A percentile compares a stretch with the other conserved stretches of the same genome.
phyloP scores from a whole-genome alignment of 2,329 filamentous ascomycete species.

The Rhynchosporium graminicola region DNA sequence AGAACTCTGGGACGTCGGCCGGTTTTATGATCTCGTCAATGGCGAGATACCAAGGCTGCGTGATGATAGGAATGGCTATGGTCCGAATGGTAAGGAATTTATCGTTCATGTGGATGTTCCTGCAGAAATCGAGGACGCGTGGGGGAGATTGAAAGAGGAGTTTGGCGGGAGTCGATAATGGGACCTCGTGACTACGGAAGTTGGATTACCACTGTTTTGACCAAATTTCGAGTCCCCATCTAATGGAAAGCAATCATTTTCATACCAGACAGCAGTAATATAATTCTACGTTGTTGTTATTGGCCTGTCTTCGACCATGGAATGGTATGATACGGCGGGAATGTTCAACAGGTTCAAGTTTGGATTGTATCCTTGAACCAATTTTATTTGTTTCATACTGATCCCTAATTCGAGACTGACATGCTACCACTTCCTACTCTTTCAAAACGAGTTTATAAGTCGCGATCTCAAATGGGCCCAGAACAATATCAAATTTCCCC shows the following conservation, averaged over 20 bases:
- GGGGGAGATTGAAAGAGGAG: conserved; percentile 10
- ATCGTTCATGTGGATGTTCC: conserved; percentile 48
- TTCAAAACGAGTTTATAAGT: conserved; percentile 62
- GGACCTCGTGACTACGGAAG: no score
- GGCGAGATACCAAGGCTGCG: conserved; percentile 48
- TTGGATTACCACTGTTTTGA: no score
- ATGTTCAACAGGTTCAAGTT: no score
- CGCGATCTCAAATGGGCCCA: conserved; percentile 83
- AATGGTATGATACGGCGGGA: no score
- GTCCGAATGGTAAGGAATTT: conserved; percentile 46
- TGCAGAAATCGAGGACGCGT: conserved; percentile 15
- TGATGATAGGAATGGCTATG: conserved; percentile 47
- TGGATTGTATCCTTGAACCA: no score
- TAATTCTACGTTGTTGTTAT: no score
- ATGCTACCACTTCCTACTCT: neutral
- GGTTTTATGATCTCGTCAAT: conserved; percentile 46
- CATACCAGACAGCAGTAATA: no score
- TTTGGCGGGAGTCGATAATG: conserved; percentile 13
- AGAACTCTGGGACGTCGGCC: conserved; percentile 43
- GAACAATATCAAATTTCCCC: conserved; percentile 58
- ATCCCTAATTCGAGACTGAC: no score
- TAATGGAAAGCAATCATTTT: no score
- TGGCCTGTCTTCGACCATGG: no score
- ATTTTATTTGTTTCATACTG: no score
- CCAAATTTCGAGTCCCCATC: no score